phyloP scores from a whole-genome alignment of 345 rosid genomes.

The Ricinus communis region DNA sequence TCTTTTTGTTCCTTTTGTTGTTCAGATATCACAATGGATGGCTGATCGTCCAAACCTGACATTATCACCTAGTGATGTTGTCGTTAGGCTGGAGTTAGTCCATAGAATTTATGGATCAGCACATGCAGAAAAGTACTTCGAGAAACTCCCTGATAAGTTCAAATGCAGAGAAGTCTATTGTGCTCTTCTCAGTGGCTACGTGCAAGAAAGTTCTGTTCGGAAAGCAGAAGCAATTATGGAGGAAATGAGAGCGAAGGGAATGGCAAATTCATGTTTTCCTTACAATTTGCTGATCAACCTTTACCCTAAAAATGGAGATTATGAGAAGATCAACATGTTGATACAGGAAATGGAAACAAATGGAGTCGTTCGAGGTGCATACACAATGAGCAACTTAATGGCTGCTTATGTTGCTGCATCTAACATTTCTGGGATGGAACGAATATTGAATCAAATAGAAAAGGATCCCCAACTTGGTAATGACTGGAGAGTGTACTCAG shows the following conservation, averaged over 20 bases:
- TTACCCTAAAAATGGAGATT: slow-evolving; percentile 15
- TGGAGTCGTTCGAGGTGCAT: slow-evolving; percentile 23
- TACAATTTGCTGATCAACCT: slow-evolving; percentile 24
- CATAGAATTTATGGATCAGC: slow-evolving; percentile 27
- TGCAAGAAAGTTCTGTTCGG: slow-evolving; percentile 14
- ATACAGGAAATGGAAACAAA: slow-evolving; percentile 29
- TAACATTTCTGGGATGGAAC: slow-evolving; percentile 23
- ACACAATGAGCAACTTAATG: slow-evolving; percentile 14
- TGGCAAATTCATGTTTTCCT: slow-evolving; percentile 22
- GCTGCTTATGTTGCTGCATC: slow-evolving; percentile 21
- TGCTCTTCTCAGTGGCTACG: slow-evolving; percentile 27
- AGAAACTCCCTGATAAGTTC: slow-evolving; percentile 12
- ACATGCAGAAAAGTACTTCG: slow-evolving; percentile 27
- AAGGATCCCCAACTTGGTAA: slow-evolving; percentile 1
- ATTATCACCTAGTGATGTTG: slow-evolving; percentile 13
- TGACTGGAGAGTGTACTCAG: slow-evolving; percentile 22
- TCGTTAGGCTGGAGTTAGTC: slow-evolving; percentile 24
- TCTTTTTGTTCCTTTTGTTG: not conserved
- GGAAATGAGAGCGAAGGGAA: slow-evolving; percentile 24
- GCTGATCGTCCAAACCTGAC: not conserved
- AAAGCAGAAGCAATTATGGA: slow-evolving; percentile 32
- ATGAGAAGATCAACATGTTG: slow-evolving; percentile 18
- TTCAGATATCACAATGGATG: slow-evolving; percentile 37
- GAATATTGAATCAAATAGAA: slow-evolving; percentile 15
- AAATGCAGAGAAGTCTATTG: slow-evolving; percentile 22